phyloP scores from a whole-genome alignment of 2,329 filamentous ascomycete genomes.

The Ascochyta koolunga region DNA sequence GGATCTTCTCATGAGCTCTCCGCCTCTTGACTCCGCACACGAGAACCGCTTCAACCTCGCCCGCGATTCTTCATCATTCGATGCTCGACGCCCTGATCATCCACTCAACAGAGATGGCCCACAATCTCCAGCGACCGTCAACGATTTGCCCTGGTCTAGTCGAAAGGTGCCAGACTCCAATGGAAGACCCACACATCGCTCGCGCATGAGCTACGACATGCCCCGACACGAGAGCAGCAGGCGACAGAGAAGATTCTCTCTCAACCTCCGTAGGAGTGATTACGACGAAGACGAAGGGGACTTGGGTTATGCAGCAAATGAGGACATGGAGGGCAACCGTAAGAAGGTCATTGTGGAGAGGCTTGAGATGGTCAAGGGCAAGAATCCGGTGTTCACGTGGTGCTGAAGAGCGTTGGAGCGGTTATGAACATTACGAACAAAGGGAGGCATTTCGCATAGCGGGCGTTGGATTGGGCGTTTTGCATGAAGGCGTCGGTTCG shows the following conservation, averaged over 20 bases:
- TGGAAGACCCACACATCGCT: slow-evolving; percentile 33
- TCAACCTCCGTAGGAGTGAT: slow-evolving; percentile 49
- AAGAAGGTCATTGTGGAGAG: slow-evolving; percentile 97
- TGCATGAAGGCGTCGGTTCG: slow-evolving; percentile 12
- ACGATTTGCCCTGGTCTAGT: slow-evolving; percentile 39
- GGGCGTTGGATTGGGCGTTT: slow-evolving; percentile 19
- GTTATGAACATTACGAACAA: slow-evolving; percentile 6
- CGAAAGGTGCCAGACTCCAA: slow-evolving; percentile 18
- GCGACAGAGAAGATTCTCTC: slow-evolving; percentile 50
- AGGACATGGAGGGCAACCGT: slow-evolving; percentile 89
- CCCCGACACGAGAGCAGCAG: slow-evolving; percentile 43
- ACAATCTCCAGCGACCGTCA: slow-evolving; percentile 44
- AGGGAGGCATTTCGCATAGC: slow-evolving; percentile 14
- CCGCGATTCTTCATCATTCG: slow-evolving; percentile 52
- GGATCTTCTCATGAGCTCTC: slow-evolving; percentile 73
- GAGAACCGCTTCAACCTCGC: slow-evolving; percentile 57
- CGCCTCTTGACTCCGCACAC: slow-evolving; percentile 52
- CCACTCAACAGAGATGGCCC: slow-evolving; percentile 21
- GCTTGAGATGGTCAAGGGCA: slow-evolving; percentile 91
- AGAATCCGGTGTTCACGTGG: slow-evolving; percentile 97
- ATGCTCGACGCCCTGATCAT: slow-evolving; percentile 38
- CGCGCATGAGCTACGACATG: slow-evolving; percentile 52
- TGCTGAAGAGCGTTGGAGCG: slow-evolving; percentile 62
- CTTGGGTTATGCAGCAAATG: slow-evolving; percentile 90
- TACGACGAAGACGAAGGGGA: slow-evolving; percentile 79